phyloP scores from a whole-genome alignment of 202 grass and related monocot genomes.

The Saccharum hybrid region DNA sequence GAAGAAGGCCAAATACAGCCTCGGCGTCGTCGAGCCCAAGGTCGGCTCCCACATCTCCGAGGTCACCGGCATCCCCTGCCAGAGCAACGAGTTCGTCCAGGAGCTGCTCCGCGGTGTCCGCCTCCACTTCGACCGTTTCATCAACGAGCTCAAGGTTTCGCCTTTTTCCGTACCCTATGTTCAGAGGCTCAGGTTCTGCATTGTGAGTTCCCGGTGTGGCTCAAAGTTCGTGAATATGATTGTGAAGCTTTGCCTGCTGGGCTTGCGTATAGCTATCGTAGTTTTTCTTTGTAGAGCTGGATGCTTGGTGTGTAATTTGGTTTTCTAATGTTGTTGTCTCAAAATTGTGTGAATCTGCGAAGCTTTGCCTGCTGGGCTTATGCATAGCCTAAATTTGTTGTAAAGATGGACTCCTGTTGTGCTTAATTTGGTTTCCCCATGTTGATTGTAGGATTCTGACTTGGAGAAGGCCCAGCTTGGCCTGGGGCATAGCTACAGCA shows the following conservation, averaged over 20 bases:
- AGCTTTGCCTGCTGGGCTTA: neutral
- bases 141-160: slow-evolving; percentile 86
- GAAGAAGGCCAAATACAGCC: slow-evolving; percentile 94
- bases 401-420: neutral
- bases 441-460: slow-evolving; percentile 59
- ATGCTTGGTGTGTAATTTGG: neutral
- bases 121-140: slow-evolving; percentile 79
- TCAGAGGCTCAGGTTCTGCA: neutral
- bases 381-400: neutral
- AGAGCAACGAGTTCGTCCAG: slow-evolving; percentile 88
- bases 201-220: neutral
- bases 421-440: slow-evolving; percentile 28
- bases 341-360: neutral
- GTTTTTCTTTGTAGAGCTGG: neutral
- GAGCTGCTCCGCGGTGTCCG: slow-evolving; percentile 83
- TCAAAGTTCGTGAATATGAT: neutral
- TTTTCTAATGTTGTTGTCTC: neutral
- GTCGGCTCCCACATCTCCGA: slow-evolving; percentile 89
- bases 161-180: neutral
- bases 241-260: neutral
- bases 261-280: neutral
- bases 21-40: slow-evolving; percentile 83
- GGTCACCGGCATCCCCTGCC: slow-evolving; percentile 86
- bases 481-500: slow-evolving; percentile 89
- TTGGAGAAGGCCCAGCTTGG: slow-evolving; percentile 80